Conservation (phyloP, 345 rosid species). For the Citrus unshiu region DNA sequence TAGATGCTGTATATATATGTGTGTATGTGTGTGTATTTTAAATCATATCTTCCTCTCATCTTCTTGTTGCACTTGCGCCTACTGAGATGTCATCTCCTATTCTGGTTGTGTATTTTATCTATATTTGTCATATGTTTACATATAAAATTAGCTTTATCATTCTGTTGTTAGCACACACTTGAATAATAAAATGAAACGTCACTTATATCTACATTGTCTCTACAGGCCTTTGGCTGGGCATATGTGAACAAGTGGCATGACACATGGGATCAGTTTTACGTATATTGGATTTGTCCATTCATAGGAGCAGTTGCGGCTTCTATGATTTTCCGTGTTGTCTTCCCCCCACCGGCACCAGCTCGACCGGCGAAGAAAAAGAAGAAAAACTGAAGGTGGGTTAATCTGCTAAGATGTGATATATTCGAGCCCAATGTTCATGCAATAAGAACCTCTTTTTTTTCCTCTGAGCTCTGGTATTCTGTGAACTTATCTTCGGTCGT, state of each 20-base stretch:
- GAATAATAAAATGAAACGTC: no score
- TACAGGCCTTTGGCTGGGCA: conserved; percentile 97
- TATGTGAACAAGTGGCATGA: conserved; percentile 71
- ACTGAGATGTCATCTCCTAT: background rate
- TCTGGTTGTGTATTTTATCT: background rate
- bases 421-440: background rate
- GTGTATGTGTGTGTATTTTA: accelerated
- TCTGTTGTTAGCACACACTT: background rate
- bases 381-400: conserved; percentile 42
- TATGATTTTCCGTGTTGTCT: conserved; percentile 60
- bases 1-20: no score
- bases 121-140: background rate
- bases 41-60: no score
- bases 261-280: conserved; percentile 92
- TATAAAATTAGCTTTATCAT: background rate
- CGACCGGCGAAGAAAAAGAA: conserved; percentile 43
- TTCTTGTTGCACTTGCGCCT: background rate
- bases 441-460: conserved; percentile 1
- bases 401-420: background rate
- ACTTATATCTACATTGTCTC: background rate
- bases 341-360: conserved; percentile 32
- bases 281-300: conserved; percentile 89
- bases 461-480: no score
- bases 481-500: no score
- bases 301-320: conserved; percentile 79